Evolutionary conservation across 2,329 filamentous ascomycete genomes (phyloP), one percentile per base, ranked within the genome.

Genomic region (Fusarium nematophilum): DNA sequence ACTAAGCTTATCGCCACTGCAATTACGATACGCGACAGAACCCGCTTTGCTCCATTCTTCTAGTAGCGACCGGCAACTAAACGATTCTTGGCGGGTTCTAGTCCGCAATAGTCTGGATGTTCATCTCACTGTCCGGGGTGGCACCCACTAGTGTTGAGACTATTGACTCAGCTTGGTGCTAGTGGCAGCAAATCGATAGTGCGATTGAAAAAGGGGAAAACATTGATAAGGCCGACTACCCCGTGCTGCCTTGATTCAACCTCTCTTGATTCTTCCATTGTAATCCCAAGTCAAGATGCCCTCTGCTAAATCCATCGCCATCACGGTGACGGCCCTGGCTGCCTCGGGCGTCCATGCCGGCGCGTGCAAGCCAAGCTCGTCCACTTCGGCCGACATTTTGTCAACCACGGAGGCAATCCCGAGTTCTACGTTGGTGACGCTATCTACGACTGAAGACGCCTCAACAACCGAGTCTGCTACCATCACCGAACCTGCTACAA

Each of bases 281-380:
- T 21, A 18, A 14, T 23, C 5, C 10, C 23, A 14, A n/a, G 18
- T 7, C 5, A 5, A 25, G 1, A 61, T 62, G 57, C 57, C 59
- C 15, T 62, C 53, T 6, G 29, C 59, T 8, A 62, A 53, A 3
- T 29, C 53, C 5, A 17, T 62, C 14, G 54, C 48, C 3, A 17
- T 59, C 5, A 38, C 57, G n/a, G 47, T 62, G 5, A 44, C 29
- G 23, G 48, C 59, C 1, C 23, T 62, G 30, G 57, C 53, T 13
- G 57, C 34, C 6, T 53, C 57, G 10, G 31, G 57, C 7, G 47
- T 45, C 2, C 29, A 45, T 6, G 57, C 50, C 7, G 21, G 34
- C 5, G 18, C 15, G 15, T 53, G 50, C 23, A 53, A 39, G 26
- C 49, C 48, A 3, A 30, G 29, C 1, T 31, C 40, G 14, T 27